Evolutionary conservation across 106 monocot species (phyloP), one percentile per base, ranked within the genome.

Genomic region (Cymbidium sinense): DNA sequence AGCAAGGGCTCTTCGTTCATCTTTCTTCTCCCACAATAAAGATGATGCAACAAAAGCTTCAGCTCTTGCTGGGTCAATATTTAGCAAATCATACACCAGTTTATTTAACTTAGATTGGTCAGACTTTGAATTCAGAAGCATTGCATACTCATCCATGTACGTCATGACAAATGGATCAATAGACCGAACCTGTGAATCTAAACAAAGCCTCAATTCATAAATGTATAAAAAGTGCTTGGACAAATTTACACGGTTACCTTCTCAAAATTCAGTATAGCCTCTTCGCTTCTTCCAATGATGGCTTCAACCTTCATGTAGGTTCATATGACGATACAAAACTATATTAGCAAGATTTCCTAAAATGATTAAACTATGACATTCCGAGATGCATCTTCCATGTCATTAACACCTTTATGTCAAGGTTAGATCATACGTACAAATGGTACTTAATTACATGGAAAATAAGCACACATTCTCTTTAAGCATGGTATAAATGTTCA

Each of bases 101-200:
- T 93, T 99, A 82, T 86, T 95, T 58, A 99, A 82, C 79, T 93
- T 99, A 27, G 87, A 80, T 20, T 86, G 78, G 64, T 95, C 92
- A 37, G 94, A 91, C 73, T 89, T 92, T 43, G 80, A 77, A 78
- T 93, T 99, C 74, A 99, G 86, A 83, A 99, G 92, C 85, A 99
- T 92, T 70, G 99, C 99, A 85, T 99, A 99, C 81, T 99, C 99
- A 89, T 99, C 99, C 99, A 99, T 99, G 78, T 95, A 95, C 51
- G 92, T 95, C 75, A 99, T 74, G 30, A 93, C 79, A 82, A 80
- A 86, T 70, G 99, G 95, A 84, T 99, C 99, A 82, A 99, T 89
- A 27, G 90, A 84, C 43, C 95, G 92, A 77, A 89, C 94, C 98
- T 98, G 90, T 50, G 29, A 79, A 27, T 29, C 47, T 76, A 52